phyloP scores from a whole-genome alignment of 2,329 filamentous ascomycete species.

The Thelonectria blattea region DNA sequence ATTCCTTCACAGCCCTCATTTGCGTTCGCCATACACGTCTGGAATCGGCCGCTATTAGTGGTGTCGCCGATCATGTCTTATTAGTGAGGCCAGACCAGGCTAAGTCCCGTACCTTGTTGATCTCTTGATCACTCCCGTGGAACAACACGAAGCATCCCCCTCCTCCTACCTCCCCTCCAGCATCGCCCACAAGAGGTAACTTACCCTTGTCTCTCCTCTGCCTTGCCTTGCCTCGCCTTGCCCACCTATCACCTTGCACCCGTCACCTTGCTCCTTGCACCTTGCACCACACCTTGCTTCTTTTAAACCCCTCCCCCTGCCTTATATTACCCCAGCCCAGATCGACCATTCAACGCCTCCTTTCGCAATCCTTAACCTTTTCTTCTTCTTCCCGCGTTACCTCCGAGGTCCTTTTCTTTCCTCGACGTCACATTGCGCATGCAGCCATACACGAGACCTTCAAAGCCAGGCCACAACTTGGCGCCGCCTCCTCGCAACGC shows the following conservation, averaged over 20 bases:
- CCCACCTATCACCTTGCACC: background rate
- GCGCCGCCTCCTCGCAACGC: slow-evolving; percentile 26
- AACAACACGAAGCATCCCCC: background rate
- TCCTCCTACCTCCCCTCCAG: background rate
- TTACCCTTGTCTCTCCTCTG: slow-evolving; percentile 13
- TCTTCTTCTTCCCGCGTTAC: slow-evolving; percentile 26
- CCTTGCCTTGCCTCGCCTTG: background rate
- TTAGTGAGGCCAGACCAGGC: slow-evolving; percentile 34
- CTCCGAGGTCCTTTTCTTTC: slow-evolving; percentile 23
- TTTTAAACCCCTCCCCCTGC: slow-evolving; percentile 19
- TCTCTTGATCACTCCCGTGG: background rate
- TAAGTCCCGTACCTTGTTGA: slow-evolving; percentile 9
- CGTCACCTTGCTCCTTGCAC: slow-evolving; percentile 15
- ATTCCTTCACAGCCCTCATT: slow-evolving; percentile 2
- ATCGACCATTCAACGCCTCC: slow-evolving; percentile 10
- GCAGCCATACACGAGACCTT: slow-evolving; percentile 22
- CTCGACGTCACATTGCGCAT: slow-evolving; percentile 27
- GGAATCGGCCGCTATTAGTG: slow-evolving; percentile 9
- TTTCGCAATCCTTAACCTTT: slow-evolving; percentile 3
- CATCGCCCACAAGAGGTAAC: background rate
- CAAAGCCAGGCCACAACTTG: slow-evolving; percentile 17
- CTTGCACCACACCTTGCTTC: slow-evolving; percentile 15
- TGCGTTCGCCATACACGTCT: slow-evolving; percentile 10
- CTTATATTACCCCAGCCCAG: slow-evolving; percentile 16
- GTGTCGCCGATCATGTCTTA: slow-evolving; percentile 34